Conservation (phyloP, 306 rosid genomes). For the Corylus avellana region DNA sequence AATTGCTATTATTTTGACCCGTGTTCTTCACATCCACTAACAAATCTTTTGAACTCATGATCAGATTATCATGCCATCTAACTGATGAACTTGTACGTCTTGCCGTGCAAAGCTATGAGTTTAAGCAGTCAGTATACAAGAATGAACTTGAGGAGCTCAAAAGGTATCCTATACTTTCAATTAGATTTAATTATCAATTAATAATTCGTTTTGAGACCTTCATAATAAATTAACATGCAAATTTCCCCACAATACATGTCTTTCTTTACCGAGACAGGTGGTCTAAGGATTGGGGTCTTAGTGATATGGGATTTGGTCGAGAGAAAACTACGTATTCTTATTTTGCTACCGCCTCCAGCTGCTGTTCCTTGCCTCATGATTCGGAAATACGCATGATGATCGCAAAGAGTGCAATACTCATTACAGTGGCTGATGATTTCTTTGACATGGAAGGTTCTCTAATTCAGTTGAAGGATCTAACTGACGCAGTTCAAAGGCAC, state of each 20-base stretch:
- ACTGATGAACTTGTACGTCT: slow-evolving; percentile 42
- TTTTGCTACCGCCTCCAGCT: slow-evolving; percentile 41
- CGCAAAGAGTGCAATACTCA: slow-evolving; percentile 48
- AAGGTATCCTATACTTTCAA: slow-evolving; percentile 24
- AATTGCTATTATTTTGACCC: too few relatives aligned
- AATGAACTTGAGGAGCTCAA: slow-evolving; percentile 46
- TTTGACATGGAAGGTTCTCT: slow-evolving; percentile 47
- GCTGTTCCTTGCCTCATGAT: slow-evolving; percentile 25
- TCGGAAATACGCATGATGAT: slow-evolving; percentile 33
- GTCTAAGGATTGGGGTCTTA: slow-evolving; percentile 39
- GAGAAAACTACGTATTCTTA: slow-evolving; percentile 58
- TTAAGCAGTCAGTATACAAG: slow-evolving; percentile 41
- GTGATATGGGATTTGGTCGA: slow-evolving; percentile 58
- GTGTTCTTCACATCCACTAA: neutral
- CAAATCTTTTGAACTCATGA: neutral
- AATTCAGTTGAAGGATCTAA: slow-evolving; percentile 39
- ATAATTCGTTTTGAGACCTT: too few relatives aligned
- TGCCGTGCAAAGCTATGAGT: slow-evolving; percentile 39
- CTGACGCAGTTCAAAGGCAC: slow-evolving; percentile 38
- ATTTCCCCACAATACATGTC: neutral
- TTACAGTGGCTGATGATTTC: slow-evolving; percentile 65
- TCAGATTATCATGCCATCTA: slow-evolving; percentile 30
- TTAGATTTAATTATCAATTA: neutral
- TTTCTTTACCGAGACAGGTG: slow-evolving; percentile 37
- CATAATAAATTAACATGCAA: neutral